Evolutionary conservation across 805 yeast species (phyloP), one percentile per base, ranked within the genome.

Genomic region (Hanseniaspora singularis): DNA sequence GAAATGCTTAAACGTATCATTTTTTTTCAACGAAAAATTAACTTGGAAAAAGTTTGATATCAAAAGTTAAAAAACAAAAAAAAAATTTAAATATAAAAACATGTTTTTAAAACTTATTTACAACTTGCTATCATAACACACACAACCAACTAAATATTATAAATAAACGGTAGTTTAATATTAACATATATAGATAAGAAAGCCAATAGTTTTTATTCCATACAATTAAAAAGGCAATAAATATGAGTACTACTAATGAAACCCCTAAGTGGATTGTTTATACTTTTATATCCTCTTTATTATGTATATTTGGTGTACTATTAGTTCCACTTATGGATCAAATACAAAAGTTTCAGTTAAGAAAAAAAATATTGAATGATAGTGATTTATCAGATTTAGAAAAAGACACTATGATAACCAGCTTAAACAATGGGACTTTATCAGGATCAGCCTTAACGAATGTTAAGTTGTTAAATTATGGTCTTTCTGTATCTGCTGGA

Each of bases 401-500:
- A 79, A 27, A 72, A 67, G 5, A 55, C 51, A 44, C 52, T 65
- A 46, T 71, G 73, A 2, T 52, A 51, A 7, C 55, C 54, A 36
- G 63, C 65, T 51, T 70, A 71, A 1, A 78, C 81, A 58, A 64
- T 70, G 32, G 68, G 82, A 36, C 69, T 72, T 45, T 71, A 73
- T 47, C 79, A 8, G 47, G 30, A 16, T 18, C 37, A 6, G 36
- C 47, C 2, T 12, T 37, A 12, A 37, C 37, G 30, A 37, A 81
- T 57, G 74, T 79, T 31, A 61, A 64, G 12, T 78, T 88, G 57
- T 69, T 89, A 51, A 77, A 83, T 33, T 77, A 77, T 28, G 81
- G 94, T 2, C 69, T 89, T 24, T 74, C 92, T 0, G 63, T 88
- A 41, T 77, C 88, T 52, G 69, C 89, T 0, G 97, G 98, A 0